Percentiles rank a stretch among this genome's conserved stretches.
These are phyloP conservation scores for Diplosphaera chodatii DNA, from an alignment of 139 green algal species.

Conservation along the genomic window DNA sequence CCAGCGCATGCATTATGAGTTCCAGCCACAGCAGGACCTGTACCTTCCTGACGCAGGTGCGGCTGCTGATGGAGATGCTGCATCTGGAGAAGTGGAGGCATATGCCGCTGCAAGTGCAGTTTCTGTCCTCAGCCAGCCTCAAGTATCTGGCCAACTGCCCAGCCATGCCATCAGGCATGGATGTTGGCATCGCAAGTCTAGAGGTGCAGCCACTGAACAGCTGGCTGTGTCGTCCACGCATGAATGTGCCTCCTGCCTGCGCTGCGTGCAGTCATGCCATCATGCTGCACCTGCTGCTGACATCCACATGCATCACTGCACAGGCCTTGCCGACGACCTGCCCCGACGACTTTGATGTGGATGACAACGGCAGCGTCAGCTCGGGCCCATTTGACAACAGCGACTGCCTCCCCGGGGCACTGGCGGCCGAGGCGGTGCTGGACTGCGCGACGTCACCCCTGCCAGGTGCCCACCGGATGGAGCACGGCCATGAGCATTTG, in stretches of 20 bases:
- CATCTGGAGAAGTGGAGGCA: slow-evolving; percentile 60
- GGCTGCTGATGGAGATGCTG: slow-evolving; percentile 75
- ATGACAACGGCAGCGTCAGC: background rate
- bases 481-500: no score
- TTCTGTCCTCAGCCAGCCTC: slow-evolving; percentile 39
- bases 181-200: slow-evolving; percentile 38
- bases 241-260: no score
- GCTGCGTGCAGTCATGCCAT: no score
- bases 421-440: background rate
- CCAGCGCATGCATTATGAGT: no score
- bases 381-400: background rate
- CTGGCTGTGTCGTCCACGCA: no score
- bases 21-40: no score
- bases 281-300: no score
- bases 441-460: background rate
- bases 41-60: slow-evolving; percentile 29
- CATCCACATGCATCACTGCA: no score
- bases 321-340: background rate
- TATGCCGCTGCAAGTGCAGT: slow-evolving; percentile 77
- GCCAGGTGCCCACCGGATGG: background rate
- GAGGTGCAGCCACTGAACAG: slow-evolving; percentile 16
- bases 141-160: slow-evolving; percentile 9
- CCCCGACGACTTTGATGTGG: background rate
- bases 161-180: slow-evolving; percentile 42
- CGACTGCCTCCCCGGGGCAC: background rate